These are phyloP conservation scores for Linnemannia elongata DNA, from an alignment of 192 early-diverging fungal genomes.

Conservation along the genomic window DNA sequence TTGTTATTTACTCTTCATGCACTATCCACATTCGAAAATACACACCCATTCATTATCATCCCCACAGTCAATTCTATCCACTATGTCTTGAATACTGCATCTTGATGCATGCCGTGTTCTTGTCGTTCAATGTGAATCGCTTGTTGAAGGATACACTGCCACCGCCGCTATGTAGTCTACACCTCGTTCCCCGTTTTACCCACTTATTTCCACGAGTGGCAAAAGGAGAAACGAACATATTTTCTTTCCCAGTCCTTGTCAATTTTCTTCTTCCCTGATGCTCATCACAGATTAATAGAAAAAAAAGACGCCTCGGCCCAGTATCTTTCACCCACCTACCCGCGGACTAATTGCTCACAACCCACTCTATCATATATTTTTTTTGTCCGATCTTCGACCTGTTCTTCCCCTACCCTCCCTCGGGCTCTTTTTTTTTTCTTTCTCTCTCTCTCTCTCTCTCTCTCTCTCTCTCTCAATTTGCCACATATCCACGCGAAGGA, in stretches of 20 bases:
- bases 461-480: neutral
- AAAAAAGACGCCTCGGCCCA: slow-evolving; percentile 4
- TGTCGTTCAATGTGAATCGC: too few species aligned
- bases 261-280: neutral
- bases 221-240: too few species aligned
- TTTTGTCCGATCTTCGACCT: neutral
- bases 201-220: too few species aligned
- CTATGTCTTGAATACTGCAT: too few species aligned
- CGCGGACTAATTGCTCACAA: neutral
- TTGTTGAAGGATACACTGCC: too few species aligned
- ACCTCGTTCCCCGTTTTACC: too few species aligned
- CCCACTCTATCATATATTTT: neutral
- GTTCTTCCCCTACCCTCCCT: neutral
- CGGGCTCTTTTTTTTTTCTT: neutral
- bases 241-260: neutral
- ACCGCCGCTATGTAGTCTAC: too few species aligned
- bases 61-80: neutral
- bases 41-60: neutral
- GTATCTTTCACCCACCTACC: neutral
- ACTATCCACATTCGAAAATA: neutral
- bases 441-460: neutral
- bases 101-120: too few species aligned
- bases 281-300: neutral
- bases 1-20: neutral
- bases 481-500: too few species aligned